phyloP scores from a whole-genome alignment of 495 filamentous ascomycete genomes.

The Neurospora sp. region DNA sequence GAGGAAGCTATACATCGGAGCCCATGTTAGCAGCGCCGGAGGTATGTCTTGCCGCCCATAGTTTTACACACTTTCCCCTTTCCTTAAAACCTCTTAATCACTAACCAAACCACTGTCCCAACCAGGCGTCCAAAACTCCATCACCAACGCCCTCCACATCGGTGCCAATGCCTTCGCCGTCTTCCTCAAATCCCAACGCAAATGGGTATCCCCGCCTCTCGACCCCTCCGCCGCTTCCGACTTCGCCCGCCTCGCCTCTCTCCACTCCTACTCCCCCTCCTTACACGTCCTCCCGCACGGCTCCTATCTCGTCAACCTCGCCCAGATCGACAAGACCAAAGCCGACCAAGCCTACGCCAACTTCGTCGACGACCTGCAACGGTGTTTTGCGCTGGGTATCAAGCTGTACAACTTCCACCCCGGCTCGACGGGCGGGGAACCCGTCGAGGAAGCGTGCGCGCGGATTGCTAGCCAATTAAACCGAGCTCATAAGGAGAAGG shows the following conservation, averaged over 20 bases:
- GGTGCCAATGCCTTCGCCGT: slow-evolving; percentile 89
- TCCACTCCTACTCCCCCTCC: slow-evolving; percentile 63
- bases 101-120: neutral
- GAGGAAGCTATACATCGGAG: slow-evolving; percentile 69
- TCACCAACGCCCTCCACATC: slow-evolving; percentile 69
- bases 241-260: slow-evolving; percentile 55
- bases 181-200: slow-evolving; percentile 91
- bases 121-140: slow-evolving; percentile 76
- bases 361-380: slow-evolving; percentile 80
- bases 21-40: slow-evolving; percentile 83
- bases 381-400: slow-evolving; percentile 85
- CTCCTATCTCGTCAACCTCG: slow-evolving; percentile 93
- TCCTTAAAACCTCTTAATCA: neutral
- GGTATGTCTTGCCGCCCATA: slow-evolving; percentile 36
- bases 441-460: slow-evolving; percentile 57
- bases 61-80: neutral
- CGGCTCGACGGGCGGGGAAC: slow-evolving; percentile 60
- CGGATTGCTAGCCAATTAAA: slow-evolving; percentile 75
- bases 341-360: slow-evolving; percentile 76
- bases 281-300: slow-evolving; percentile 79
- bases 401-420: slow-evolving; percentile 96
- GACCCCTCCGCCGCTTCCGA: slow-evolving; percentile 52
- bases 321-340: slow-evolving; percentile 67
- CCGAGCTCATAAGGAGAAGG: slow-evolving; percentile 64
- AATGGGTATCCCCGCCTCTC: slow-evolving; percentile 82